Evolutionary conservation across 768 basidiomycete species (phyloP).

Genomic region (Baorangia bicolor): DNA sequence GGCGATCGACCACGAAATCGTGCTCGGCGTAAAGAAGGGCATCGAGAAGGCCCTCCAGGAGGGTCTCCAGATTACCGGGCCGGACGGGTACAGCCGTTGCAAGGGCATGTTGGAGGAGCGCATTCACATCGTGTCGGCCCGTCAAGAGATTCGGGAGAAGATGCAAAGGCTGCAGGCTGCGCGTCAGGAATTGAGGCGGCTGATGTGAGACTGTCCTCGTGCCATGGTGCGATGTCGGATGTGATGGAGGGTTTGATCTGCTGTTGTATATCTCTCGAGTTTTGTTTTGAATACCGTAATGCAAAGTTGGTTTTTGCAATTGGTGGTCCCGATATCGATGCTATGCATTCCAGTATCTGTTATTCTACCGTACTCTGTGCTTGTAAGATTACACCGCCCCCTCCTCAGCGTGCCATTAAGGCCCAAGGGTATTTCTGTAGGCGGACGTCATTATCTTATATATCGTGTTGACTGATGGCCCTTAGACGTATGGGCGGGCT

Average conservation of each 20-base stretch:
- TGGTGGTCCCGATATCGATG: too few species aligned
- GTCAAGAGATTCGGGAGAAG: conserved; percentile 52
- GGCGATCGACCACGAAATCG: conserved; percentile 40
- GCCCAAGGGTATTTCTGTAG: too few species aligned
- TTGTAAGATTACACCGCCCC: too few species aligned
- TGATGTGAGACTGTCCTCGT: conserved; percentile 10
- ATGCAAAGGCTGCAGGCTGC: conserved; percentile 49
- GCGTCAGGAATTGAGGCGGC: conserved; percentile 35
- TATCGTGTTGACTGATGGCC: too few species aligned
- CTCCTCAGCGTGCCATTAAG: too few species aligned
- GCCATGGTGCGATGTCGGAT: too few species aligned
- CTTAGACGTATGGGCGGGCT: too few species aligned
- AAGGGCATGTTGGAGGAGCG: conserved; percentile 52
- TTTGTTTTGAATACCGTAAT: neutral
- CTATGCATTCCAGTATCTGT: too few species aligned
- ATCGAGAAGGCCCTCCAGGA: conserved; percentile 45
- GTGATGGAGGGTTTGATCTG: neutral
- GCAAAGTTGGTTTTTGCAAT: too few species aligned
- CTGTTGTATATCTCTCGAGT: neutral
- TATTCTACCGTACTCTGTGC: too few species aligned
- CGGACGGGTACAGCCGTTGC: conserved; percentile 47
- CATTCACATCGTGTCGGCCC: conserved; percentile 39
- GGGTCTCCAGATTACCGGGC: conserved; percentile 52
- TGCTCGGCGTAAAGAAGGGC: conserved; percentile 46
- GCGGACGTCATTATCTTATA: too few species aligned